Evolutionary conservation across 2,329 filamentous ascomycete species (phyloP), one percentile per base, ranked within the genome.

Genomic region (Fusarium sp.): DNA sequence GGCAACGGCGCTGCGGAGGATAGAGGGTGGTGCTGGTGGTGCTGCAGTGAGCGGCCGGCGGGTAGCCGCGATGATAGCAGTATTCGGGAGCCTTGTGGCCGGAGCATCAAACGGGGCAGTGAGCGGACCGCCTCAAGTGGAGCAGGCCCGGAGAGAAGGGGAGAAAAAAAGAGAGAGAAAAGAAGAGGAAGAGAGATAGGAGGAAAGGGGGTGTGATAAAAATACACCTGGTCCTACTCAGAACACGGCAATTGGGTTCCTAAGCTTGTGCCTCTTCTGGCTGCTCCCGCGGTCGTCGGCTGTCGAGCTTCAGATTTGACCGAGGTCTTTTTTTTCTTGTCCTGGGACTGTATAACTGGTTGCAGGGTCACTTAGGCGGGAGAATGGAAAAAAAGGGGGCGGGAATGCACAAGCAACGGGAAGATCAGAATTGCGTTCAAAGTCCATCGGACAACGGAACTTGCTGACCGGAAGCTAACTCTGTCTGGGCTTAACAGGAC

Each of bases 121-220:
- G 64, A 61, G 68, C 68, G 57, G 69, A 70, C 69, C 48, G 70
- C 72, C 56, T 64, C 45, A 37, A 70, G 77, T 76, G 76, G 77
- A 76, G 76, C 74, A 66, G 75, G 67, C 72, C 75, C 74, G 74
- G 75, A 57, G 69, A 74, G 72, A 78, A 78, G 76, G 75, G 73
- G 37, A 54, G n/a, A 24, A 43, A 20, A 35, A 48, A 35, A 50
- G 65, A 48, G 22, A 45, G 65, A 63, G 70, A 58, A 37, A 39
- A 60, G 58, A 43, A 64, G 54, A n/a, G 10, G 29, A 52, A 57
- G 65, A 45, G 43, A 64, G 58, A 73, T 68, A 69, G 59, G 52
- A 57, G 63, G 22, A 68, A 43, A 14, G 41, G 39, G 62, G 48
- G 52, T 58, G 33, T 64, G 33, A 27, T 69, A 71, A 64, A 67